phyloP scores from a whole-genome alignment of 73 alveolate genomes.

The Paraurostyla sp. region DNA sequence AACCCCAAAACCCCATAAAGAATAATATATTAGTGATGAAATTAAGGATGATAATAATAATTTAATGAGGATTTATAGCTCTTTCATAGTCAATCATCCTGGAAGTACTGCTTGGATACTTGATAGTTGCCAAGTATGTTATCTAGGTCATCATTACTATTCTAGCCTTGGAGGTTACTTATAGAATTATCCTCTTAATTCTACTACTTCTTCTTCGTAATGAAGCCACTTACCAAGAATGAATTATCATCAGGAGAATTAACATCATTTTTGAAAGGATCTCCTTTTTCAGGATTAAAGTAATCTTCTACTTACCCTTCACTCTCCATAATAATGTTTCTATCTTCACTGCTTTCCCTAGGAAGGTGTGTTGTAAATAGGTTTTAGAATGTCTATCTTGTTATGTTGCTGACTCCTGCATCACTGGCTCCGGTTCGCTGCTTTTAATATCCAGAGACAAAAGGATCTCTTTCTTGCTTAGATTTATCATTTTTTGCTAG shows the following conservation, averaged over 20 bases:
- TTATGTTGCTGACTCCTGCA: too few relatives aligned
- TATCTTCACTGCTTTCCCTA: background rate
- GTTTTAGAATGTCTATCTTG: background rate
- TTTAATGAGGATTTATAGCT: too few relatives aligned
- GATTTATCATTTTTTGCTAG: background rate
- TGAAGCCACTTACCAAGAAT: background rate
- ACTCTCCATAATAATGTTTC: background rate
- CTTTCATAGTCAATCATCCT: too few relatives aligned
- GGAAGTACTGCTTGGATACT: background rate
- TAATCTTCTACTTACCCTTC: conserved; percentile 25
- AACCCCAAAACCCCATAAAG: too few relatives aligned
- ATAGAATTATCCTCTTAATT: background rate
- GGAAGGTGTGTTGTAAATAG: background rate
- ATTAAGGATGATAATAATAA: too few relatives aligned
- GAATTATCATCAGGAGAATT: background rate
- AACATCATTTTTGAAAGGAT: background rate
- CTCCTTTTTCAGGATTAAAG: conserved; percentile 10
- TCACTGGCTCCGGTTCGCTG: too few relatives aligned
- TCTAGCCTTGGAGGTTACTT: background rate
- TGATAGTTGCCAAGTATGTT: background rate
- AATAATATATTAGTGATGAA: too few relatives aligned
- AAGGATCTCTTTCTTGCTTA: background rate
- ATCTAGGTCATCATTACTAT: background rate
- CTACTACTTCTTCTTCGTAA: too few relatives aligned
- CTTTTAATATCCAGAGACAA: too few relatives aligned